Conservation (phyloP, 257 asterid genomes). For the Paulownia fortunei region DNA sequence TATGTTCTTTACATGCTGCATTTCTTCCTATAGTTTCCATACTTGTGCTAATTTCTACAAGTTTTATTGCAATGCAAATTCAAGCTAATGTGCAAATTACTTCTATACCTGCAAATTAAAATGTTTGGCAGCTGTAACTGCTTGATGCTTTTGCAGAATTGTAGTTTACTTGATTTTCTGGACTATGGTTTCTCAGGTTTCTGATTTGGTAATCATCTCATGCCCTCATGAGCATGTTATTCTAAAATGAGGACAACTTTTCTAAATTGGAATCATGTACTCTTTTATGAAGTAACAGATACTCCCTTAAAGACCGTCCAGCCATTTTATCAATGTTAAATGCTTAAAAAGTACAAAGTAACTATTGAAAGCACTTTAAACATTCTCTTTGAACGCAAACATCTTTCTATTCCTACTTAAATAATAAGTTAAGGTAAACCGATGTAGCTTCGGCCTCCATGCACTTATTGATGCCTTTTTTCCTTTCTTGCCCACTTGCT, state of each 20-base stretch:
- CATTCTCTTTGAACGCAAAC: background rate
- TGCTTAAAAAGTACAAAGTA: conserved; percentile 21
- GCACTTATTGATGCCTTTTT: conserved; percentile 17
- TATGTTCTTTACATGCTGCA: conserved; percentile 12
- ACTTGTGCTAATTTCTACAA: background rate
- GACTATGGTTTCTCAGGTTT: conserved; percentile 15
- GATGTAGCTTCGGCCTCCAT: conserved; percentile 12
- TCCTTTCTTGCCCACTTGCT: background rate
- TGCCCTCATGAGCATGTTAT: conserved; percentile 24
- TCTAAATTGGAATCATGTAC: background rate
- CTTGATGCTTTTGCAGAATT: conserved; percentile 28
- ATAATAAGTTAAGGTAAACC: background rate
- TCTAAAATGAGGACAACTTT: conserved; percentile 8
- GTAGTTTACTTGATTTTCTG: conserved; percentile 20
- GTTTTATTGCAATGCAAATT: conserved; percentile 19
- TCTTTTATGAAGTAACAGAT: conserved; percentile 1
- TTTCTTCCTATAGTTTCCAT: conserved; percentile 21
- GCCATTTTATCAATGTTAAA: conserved; percentile 24
- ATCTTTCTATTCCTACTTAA: background rate
- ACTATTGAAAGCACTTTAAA: conserved; percentile 7
- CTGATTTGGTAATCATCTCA: background rate
- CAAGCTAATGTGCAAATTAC: background rate
- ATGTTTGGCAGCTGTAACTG: conserved; percentile 28
- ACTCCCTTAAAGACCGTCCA: background rate
- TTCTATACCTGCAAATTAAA: conserved; percentile 13